Percentiles rank a stretch among this genome's conserved stretches.
These are phyloP conservation scores for Eutypella sp. DNA, from an alignment of 2,329 filamentous ascomycete species.

Conservation along the genomic window DNA sequence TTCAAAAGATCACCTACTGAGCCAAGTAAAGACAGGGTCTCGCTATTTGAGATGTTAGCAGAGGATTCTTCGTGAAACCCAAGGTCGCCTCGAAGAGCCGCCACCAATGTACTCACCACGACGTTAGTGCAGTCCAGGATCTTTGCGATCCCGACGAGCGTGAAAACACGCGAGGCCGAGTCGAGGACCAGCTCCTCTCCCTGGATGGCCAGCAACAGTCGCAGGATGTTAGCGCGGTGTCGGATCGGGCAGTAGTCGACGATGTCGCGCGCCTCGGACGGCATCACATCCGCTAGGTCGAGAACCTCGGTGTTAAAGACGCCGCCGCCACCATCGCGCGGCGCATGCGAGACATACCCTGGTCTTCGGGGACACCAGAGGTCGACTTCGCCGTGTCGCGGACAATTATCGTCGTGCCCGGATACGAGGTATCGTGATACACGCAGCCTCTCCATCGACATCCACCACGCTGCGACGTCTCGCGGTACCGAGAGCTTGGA, in stretches of 20 bases:
- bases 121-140: conserved; percentile 47
- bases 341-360: conserved; percentile 3
- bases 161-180: conserved; percentile 63
- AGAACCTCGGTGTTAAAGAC: conserved; percentile 9
- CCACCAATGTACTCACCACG: conserved; percentile 31
- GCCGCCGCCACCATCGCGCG: neutral
- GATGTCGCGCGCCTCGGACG: conserved; percentile 26
- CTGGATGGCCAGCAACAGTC: conserved; percentile 55
- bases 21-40: conserved; percentile 53
- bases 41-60: too few species aligned
- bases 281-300: conserved; percentile 13
- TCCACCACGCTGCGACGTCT: conserved; percentile 52
- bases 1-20: too few species aligned
- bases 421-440: conserved; percentile 36
- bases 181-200: conserved; percentile 51
- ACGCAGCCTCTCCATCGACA: conserved; percentile 29
- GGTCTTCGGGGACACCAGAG: conserved; percentile 3
- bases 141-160: conserved; percentile 57
- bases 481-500: conserved; percentile 54
- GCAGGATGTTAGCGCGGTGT: conserved; percentile 59
- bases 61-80: too few species aligned
- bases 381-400: conserved; percentile 13
- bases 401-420: conserved; percentile 42
- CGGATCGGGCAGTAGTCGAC: conserved; percentile 60
- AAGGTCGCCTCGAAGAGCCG: neutral